A percentile compares a stretch with the other conserved stretches of the same genome.
phyloP scores from a whole-genome alignment of 1,139 yeast genomes.

The Yamadazyma epiphylla region DNA sequence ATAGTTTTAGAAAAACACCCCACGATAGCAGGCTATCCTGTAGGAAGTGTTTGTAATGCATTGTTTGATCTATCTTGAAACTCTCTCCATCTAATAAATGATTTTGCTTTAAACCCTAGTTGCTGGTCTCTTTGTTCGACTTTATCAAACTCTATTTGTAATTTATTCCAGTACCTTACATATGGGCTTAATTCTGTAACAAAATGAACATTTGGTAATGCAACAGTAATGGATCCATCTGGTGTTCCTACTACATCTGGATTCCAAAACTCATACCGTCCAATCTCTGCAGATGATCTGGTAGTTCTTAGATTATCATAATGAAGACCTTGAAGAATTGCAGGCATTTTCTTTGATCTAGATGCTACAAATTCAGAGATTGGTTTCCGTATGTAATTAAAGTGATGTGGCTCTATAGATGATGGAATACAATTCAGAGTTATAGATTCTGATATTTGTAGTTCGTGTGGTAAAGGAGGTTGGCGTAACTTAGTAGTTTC shows the following conservation, averaged over 20 bases:
- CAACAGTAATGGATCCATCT: constrained; percentile 19
- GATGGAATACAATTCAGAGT: too few relatives aligned
- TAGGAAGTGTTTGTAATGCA: constrained; percentile 9
- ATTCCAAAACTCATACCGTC: constrained; percentile 9
- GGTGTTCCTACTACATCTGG: constrained; percentile 23
- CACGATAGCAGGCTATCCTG: neutral
- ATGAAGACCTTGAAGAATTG: constrained; percentile 13
- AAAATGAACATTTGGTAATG: constrained; percentile 16
- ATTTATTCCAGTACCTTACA: constrained; percentile 31
- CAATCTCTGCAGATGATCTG: constrained; percentile 9
- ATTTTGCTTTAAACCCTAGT: constrained; percentile 24
- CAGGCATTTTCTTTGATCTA: constrained; percentile 21
- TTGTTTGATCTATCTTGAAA: constrained; percentile 22
- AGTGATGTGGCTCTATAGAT: too few relatives aligned
- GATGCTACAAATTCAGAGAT: constrained; percentile 22
- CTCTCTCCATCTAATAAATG: constrained; percentile 32
- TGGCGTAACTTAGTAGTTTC: constrained; percentile 19
- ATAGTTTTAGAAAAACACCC: neutral
- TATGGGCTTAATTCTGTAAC: constrained; percentile 31
- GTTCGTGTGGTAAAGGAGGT: constrained; percentile 30
- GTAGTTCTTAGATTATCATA: constrained; percentile 12
- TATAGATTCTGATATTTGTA: constrained; percentile 12
- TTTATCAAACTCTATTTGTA: constrained; percentile 26
- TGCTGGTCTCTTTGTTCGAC: constrained; percentile 15
- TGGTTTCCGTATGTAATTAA: constrained; percentile 14